Evolutionary conservation across 2,329 filamentous ascomycete genomes (phyloP).

Genomic region (Pseudocercospora vitis): DNA sequence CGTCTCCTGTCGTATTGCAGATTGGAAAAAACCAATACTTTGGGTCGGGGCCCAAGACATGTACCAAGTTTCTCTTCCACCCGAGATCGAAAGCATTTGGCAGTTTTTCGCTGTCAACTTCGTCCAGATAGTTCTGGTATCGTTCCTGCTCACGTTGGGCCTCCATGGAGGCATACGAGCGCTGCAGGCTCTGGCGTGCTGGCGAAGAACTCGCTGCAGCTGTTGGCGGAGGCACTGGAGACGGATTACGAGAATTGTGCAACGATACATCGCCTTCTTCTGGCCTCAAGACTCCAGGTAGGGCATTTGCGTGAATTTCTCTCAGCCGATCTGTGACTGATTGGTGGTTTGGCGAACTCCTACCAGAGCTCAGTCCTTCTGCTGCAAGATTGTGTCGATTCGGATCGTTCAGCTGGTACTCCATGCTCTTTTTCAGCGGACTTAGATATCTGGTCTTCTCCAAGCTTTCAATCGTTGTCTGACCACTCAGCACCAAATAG

Average conservation of each 20-base stretch:
- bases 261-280: slow-evolving; percentile 71
- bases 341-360: slow-evolving; percentile 21
- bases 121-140: slow-evolving; percentile 81
- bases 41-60: slow-evolving; percentile 76
- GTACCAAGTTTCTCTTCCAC: slow-evolving; percentile 72
- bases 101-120: slow-evolving; percentile 81
- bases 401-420: slow-evolving; percentile 54
- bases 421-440: slow-evolving; percentile 70
- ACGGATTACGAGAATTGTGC: slow-evolving; percentile 33
- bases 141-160: slow-evolving; percentile 63
- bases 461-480: slow-evolving; percentile 94
- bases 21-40: slow-evolving; percentile 78
- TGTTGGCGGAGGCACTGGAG: slow-evolving; percentile 24
- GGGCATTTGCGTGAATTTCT: slow-evolving; percentile 77
- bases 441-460: slow-evolving; percentile 94
- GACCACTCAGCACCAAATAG: slow-evolving; percentile 71
- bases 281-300: slow-evolving; percentile 75
- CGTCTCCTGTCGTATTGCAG: slow-evolving; percentile 83
- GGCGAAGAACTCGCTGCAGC: slow-evolving; percentile 40
- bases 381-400: slow-evolving; percentile 48
- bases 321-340: slow-evolving; percentile 69
- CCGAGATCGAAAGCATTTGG: slow-evolving; percentile 94
- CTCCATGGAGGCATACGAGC: slow-evolving; percentile 59
- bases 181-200: slow-evolving; percentile 46
- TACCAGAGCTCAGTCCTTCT: slow-evolving; percentile 7